Base-by-base conservation (phyloP, 352 stramenopile species). In the Albugo laibachii region DNA sequence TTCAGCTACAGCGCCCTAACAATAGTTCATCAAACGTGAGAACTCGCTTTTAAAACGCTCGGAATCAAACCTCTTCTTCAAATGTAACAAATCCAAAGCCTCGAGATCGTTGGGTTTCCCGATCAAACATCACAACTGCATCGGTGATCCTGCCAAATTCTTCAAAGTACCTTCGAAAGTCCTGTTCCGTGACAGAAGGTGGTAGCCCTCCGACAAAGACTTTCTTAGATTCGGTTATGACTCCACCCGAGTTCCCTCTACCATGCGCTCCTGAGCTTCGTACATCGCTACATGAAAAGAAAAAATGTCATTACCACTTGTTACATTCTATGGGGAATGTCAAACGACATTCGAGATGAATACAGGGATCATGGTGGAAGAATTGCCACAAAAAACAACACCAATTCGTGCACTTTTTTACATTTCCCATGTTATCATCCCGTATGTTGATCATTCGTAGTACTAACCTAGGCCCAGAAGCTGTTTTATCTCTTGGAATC, bases 41-140 rank as follows among this genome's bases (percentile, higher is more conserved):
- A 10, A 8, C 24, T 31, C 16, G 8, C 38, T 43, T 10, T 24
- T 8, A 43, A 37, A 16, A 34, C 21, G 21, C 21, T 38, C 11
- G n/a, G 14, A 13, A 24, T 54, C 58, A 49, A 27, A 81, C 68
- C 62, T 93, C 75, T 47, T 92, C 79, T 49, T 93, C 82, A 54
- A 95, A 96, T 13, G 80, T 95, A 21, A 96, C 66, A 52, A 96
- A 96, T 21, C 85, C 86, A 55, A 96, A 96, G 47, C 86, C 86
- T 11, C 86, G 74, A 18, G 77, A 93, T 45, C 82, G 71, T 53
- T 93, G 69, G 12, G 86, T 95, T 39, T 94, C 77, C 21, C 84
- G 79, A 56, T 96, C 85, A 48, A 93, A 85, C 85, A 95, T 96
- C 44, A 96, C 83, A 21, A 96, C 77, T 0, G 83, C 80, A 49